Evolutionary conservation across 345 rosid species (phyloP), one percentile per base, ranked within the genome.

Genomic region (Boechera divaricarpa): DNA sequence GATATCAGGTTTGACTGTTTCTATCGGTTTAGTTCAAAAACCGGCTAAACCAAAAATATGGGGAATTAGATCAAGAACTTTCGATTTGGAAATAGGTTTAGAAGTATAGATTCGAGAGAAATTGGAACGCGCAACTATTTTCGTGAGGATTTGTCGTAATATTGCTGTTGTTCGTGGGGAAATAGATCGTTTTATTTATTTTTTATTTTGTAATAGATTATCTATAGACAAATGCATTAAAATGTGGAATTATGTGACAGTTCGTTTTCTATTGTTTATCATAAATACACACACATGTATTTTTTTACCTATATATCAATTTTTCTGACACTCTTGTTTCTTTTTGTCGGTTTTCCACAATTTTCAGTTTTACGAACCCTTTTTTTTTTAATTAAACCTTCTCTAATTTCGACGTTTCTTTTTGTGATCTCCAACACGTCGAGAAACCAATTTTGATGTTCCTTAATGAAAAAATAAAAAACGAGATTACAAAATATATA

Each of bases 321-420:
- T 36, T 77, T 56, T 77, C 81, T 77, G 72, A 77, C 81, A 77
- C 44, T 47, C 55, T 64, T 77, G 81, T 77, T 77, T 65, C 72
- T 36, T 71, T 70, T 77, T 71, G 72, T 77, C 77, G 81, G 77
- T 13, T 56, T 38, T 36, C 32, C 26, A 31, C 56, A 15, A 32
- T n/a, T 15, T 69, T 55, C 70, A 63, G 28, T 11, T 38, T 63
- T 64, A 62, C 64, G 24, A 69, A 5, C 62, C 16, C 38, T 4
- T 39, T 32, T 29, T 15, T 10, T 10, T 21, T 11, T 42, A 11
- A 42, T 12, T 6, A 63, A 2, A 58, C 5, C 72, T 74, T 64
- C 73, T 21, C 81, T 77, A 77, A 9, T 77, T 18, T 77, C 81
- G 56, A 77, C 72, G 77, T 77, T 71, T 77, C 80, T 64, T 77